Percentiles rank a stretch among this genome's conserved stretches.
These are phyloP conservation scores for Echium plantagineum DNA, from an alignment of 257 asterid species.

Conservation along the genomic window DNA sequence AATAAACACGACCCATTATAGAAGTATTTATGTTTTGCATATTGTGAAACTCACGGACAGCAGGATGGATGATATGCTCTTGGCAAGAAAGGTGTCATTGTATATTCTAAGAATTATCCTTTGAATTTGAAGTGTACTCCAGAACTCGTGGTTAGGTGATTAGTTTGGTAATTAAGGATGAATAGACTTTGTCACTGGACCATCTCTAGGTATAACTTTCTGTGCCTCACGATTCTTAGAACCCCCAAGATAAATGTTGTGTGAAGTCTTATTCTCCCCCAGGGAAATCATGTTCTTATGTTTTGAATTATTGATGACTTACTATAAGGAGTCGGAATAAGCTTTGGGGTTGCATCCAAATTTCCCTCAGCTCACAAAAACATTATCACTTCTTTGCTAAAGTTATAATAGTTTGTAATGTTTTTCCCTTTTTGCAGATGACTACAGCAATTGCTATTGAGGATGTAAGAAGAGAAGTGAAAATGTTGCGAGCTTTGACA, in stretches of 20 bases:
- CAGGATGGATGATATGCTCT: not conserved
- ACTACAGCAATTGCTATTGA: constrained; percentile 57
- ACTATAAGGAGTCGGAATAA: too few species aligned
- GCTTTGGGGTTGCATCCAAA: too few species aligned
- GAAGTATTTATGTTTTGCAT: not conserved
- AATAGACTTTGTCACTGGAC: not conserved
- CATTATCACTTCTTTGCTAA: constrained; percentile 4
- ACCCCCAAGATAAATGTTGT: too few species aligned
- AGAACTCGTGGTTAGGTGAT: not conserved
- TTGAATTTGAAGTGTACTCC: not conserved
- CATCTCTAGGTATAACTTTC: too few species aligned
- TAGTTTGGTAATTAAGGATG: not conserved
- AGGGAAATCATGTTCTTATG: too few species aligned
- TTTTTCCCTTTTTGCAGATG: constrained; percentile 33
- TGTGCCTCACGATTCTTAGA: too few species aligned
- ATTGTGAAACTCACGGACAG: not conserved
- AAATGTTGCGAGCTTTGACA: constrained; percentile 45
- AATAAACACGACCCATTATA: too few species aligned
- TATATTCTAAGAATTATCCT: too few species aligned
- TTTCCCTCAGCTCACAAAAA: too few species aligned
- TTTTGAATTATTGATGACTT: too few species aligned
- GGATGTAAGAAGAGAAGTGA: constrained; percentile 62
- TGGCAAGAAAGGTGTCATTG: not conserved
- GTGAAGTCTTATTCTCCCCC: too few species aligned
- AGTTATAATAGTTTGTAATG: too few species aligned